A percentile compares a stretch with the other conserved stretches of the same genome.
These are phyloP conservation scores for Ormosia emarginata DNA, from an alignment of 306 rosid species.

Conservation along the genomic window DNA sequence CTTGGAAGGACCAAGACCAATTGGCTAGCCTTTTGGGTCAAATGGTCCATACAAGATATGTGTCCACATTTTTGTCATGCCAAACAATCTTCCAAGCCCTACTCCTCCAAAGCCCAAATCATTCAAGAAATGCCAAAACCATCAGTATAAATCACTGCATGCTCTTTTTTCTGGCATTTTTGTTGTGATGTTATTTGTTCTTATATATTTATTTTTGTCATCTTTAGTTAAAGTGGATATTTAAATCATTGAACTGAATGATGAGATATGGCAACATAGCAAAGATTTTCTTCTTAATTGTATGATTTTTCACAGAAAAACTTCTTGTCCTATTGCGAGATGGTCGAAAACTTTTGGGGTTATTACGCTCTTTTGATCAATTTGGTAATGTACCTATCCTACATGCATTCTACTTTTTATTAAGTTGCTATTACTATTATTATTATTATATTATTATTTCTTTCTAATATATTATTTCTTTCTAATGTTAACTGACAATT, in stretches of 20 bases:
- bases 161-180: not conserved
- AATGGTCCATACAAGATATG: too few relatives aligned
- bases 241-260: conserved; percentile 12
- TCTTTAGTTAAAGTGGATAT: not conserved
- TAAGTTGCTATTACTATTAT: not conserved
- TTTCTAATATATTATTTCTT: not conserved
- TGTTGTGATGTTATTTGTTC: not conserved
- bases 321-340: conserved; percentile 85
- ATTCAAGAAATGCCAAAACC: too few relatives aligned
- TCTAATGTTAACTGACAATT: conserved; percentile 9
- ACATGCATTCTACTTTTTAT: conserved; percentile 7
- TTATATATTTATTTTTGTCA: not conserved
- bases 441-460: not conserved
- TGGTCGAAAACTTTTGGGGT: conserved; percentile 80
- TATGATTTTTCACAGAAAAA: conserved; percentile 52
- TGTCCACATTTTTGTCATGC: too few relatives aligned
- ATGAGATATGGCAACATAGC: not conserved
- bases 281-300: not conserved
- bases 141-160: not conserved
- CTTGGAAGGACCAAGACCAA: too few relatives aligned
- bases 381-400: conserved; percentile 42
- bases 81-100: too few relatives aligned
- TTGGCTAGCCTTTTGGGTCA: too few relatives aligned
- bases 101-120: too few relatives aligned
- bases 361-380: conserved; percentile 91